phyloP scores from a whole-genome alignment of 2,329 filamentous ascomycete species.

The Aspergillus carbonarius region DNA sequence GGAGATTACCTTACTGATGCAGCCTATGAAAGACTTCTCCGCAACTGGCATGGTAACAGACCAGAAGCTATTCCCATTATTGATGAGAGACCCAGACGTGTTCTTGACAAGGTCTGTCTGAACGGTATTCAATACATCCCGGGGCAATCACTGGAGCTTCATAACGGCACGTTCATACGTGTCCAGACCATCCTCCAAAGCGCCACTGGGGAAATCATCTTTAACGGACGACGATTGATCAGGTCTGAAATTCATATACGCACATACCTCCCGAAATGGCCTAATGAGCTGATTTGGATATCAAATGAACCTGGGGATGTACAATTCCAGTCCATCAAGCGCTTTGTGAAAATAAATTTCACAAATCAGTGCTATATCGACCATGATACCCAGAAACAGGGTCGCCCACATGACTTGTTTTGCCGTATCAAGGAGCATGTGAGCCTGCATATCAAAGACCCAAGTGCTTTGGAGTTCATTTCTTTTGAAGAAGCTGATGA shows the following conservation, averaged over 20 bases:
- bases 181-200: conserved; percentile 40
- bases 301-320: conserved; percentile 44
- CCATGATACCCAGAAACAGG: conserved; percentile 29
- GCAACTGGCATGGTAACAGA: conserved; percentile 1
- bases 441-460: conserved; percentile 19
- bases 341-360: conserved; percentile 46
- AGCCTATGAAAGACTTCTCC: conserved; percentile 18
- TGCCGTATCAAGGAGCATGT: conserved; percentile 34
- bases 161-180: conserved; percentile 41
- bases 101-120: conserved; percentile 17
- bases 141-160: conserved; percentile 39
- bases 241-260: conserved; percentile 33
- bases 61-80: too few relatives aligned
- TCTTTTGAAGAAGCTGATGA: conserved; percentile 30
- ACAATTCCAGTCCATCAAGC: conserved; percentile 36
- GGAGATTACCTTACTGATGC: conserved; percentile 31
- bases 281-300: conserved; percentile 49
- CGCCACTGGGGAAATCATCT: conserved; percentile 19
- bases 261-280: conserved; percentile 32
- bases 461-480: conserved; percentile 31
- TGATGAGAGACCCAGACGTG: neutral
- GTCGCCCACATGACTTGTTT: conserved; percentile 28
- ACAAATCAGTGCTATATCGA: conserved; percentile 52
- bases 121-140: conserved; percentile 25
- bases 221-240: conserved; percentile 42